phyloP scores from a whole-genome alignment of 371 early-diverging fungal genomes.

The Vairimorpha necatrix region DNA sequence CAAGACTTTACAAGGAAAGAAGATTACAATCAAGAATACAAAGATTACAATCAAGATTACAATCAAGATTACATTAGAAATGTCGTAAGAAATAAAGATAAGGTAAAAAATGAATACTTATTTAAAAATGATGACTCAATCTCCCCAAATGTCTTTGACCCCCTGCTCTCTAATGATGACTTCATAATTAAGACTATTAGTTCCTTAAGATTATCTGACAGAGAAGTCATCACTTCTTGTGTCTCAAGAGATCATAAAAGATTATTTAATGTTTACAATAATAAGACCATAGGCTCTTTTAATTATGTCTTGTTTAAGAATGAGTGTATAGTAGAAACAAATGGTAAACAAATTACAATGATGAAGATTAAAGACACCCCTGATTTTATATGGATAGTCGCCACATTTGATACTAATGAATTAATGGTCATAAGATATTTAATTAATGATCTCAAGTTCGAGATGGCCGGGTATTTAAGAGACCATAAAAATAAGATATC shows the following conservation, averaged over 20 bases:
- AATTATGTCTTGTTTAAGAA: slow-evolving; percentile 33
- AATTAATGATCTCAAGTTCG: slow-evolving; percentile 16
- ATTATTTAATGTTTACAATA: slow-evolving; percentile 28
- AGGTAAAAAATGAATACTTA: no score
- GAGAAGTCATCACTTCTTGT: slow-evolving; percentile 3
- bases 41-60: no score
- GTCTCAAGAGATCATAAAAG: slow-evolving; percentile 25
- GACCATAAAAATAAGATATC: slow-evolving; percentile 23
- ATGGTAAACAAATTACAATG: slow-evolving; percentile 26
- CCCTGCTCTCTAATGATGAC: not conserved
- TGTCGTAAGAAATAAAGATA: not conserved
- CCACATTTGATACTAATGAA: slow-evolving; percentile 24
- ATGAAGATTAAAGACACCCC: slow-evolving; percentile 25
- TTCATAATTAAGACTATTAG: slow-evolving; percentile 18
- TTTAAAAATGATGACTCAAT: not conserved
- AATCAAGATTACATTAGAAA: no score
- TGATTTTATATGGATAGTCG: slow-evolving; percentile 11
- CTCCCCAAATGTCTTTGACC: not conserved
- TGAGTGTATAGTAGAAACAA: slow-evolving; percentile 31
- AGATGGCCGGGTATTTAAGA: slow-evolving; percentile 1
- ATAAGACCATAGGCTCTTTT: slow-evolving; percentile 13
- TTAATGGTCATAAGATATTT: slow-evolving; percentile 24
- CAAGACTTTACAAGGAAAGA: not conserved
- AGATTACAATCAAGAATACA: not conserved
- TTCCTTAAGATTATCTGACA: slow-evolving; percentile 20